Conservation (phyloP, 768 basidiomycete species). For the Hypholoma fasciculare region DNA sequence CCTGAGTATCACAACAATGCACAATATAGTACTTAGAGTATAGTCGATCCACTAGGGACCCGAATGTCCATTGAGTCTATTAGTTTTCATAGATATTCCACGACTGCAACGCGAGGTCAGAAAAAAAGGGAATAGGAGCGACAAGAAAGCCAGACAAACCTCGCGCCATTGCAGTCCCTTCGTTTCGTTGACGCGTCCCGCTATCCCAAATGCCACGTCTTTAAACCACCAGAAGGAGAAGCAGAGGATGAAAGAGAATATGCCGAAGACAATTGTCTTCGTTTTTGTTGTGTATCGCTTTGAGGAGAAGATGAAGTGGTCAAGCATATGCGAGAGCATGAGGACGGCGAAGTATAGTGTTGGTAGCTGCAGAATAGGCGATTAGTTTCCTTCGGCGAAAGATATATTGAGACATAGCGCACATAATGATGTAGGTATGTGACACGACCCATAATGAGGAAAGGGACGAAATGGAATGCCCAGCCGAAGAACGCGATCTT, state of each 20-base stretch:
- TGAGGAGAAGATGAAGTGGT: slow-evolving; percentile 90
- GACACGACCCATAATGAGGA: slow-evolving; percentile 97
- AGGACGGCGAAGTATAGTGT: slow-evolving; percentile 96
- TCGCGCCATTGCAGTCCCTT: slow-evolving; percentile 80
- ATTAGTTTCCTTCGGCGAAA: not conserved
- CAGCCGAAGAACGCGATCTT: slow-evolving; percentile 93
- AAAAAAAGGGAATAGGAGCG: not conserved
- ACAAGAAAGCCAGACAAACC: slow-evolving; percentile 32
- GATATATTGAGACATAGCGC: slow-evolving; percentile 29
- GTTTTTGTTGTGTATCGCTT: slow-evolving; percentile 58
- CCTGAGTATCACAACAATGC: not conserved
- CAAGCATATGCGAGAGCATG: slow-evolving; percentile 87
- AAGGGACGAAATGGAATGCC: slow-evolving; percentile 92
- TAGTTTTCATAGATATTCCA: slow-evolving; percentile 32
- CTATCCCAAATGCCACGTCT: slow-evolving; percentile 85
- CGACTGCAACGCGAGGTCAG: slow-evolving; percentile 17
- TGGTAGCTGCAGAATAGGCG: slow-evolving; percentile 60
- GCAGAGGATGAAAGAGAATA: slow-evolving; percentile 59
- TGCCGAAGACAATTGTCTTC: slow-evolving; percentile 72
- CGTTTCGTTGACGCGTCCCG: slow-evolving; percentile 82
- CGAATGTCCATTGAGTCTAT: not conserved
- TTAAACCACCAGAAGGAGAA: slow-evolving; percentile 96
- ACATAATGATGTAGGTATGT: slow-evolving; percentile 98
- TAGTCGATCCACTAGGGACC: not conserved
- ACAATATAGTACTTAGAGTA: not conserved